Evolutionary conservation across 805 yeast genomes (phyloP).

Genomic region (Pichia deserticola): DNA sequence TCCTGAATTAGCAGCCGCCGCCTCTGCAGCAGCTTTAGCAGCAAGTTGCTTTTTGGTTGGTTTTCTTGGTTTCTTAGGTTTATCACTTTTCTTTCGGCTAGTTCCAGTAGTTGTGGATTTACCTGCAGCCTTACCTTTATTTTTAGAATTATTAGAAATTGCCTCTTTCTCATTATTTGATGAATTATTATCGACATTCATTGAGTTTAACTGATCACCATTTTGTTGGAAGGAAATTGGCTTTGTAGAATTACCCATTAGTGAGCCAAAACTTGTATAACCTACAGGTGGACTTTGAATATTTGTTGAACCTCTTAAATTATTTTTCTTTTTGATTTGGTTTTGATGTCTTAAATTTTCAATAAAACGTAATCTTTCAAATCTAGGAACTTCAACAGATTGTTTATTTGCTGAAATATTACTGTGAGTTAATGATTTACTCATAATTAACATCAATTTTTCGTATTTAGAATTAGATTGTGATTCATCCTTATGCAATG

Average conservation of each 20-base stretch:
- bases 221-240: not conserved
- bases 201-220: not conserved
- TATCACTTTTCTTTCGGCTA: constrained; percentile 16
- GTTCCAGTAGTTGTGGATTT: not conserved
- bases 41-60: constrained; percentile 28
- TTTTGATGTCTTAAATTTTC: constrained; percentile 59
- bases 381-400: constrained; percentile 30
- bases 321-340: constrained; percentile 7
- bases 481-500: constrained; percentile 57
- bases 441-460: constrained; percentile 73
- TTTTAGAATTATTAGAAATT: not conserved
- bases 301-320: constrained; percentile 3
- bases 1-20: constrained; percentile 23
- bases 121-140: constrained; percentile 1
- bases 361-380: constrained; percentile 78
- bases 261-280: constrained; percentile 2
- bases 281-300: constrained; percentile 4
- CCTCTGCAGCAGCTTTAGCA: constrained; percentile 22
- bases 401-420: constrained; percentile 28
- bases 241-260: not conserved
- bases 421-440: constrained; percentile 37
- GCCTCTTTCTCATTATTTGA: not conserved
- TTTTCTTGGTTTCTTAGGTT: constrained; percentile 24
- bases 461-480: constrained; percentile 85
- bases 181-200: not conserved